Conservation (phyloP, 495 filamentous ascomycete species). For the Poronia punctata region DNA sequence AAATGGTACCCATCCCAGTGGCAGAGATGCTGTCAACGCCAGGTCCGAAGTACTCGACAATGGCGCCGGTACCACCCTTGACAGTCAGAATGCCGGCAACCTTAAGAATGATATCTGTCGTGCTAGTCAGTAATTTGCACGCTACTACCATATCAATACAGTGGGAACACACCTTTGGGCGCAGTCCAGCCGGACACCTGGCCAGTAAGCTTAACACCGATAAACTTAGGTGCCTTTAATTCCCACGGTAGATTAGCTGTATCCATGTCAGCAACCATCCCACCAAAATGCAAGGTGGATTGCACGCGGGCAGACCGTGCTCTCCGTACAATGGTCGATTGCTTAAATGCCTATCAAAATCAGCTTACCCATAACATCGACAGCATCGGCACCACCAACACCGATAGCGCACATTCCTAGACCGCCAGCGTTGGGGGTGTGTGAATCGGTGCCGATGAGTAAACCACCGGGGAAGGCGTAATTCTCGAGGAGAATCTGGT, state of each 20-base stretch:
- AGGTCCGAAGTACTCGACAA: constrained; percentile 91
- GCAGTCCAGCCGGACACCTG: constrained; percentile 88
- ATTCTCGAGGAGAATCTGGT: constrained; percentile 98
- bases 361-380: constrained; percentile 98
- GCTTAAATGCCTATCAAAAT: no score
- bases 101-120: constrained; percentile 89
- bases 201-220: constrained; percentile 91
- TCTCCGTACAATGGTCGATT: no score
- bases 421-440: constrained; percentile 97
- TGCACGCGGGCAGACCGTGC: no score
- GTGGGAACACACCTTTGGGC: constrained; percentile 60
- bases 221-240: constrained; percentile 94
- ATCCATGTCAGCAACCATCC: background rate
- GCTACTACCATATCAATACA: background rate
- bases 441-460: constrained; percentile 97
- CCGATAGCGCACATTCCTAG: constrained; percentile 93
- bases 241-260: constrained; percentile 73
- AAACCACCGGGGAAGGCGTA: constrained; percentile 98
- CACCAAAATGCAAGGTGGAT: no score
- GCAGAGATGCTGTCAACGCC: constrained; percentile 62
- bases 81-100: constrained; percentile 95
- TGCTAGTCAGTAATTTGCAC: constrained; percentile 12
- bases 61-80: constrained; percentile 95
- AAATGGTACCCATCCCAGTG: constrained; percentile 63
- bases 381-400: constrained; percentile 97